A percentile compares a stretch with the other conserved stretches of the same genome.
Conservation (phyloP, 768 basidiomycete species). For the Termitomyces sp. region DNA sequence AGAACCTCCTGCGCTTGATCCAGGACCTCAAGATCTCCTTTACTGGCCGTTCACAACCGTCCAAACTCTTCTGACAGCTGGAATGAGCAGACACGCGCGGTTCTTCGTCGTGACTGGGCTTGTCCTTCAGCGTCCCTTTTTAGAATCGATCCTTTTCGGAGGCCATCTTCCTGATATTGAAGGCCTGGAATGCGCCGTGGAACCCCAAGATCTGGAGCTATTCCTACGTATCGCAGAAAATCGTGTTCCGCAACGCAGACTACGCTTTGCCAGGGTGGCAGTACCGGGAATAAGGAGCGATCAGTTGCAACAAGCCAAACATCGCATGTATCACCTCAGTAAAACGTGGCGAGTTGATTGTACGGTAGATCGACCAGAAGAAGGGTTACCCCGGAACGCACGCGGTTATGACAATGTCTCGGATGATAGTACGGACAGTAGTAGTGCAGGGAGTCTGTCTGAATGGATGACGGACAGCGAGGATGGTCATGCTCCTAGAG, state of each 20-base stretch:
- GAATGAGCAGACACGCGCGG: neutral
- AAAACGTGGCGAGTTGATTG: neutral
- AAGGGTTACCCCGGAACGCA: neutral
- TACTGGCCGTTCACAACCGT: neutral
- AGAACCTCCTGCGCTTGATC: neutral
- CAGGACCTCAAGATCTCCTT: slow-evolving; percentile 1
- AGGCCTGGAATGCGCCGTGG: slow-evolving; percentile 2
- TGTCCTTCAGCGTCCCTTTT: neutral
- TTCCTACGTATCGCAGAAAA: neutral
- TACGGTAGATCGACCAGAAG: neutral
- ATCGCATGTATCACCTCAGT: neutral
- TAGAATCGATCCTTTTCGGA: neutral
- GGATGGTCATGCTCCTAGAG: slow-evolving; percentile 1
- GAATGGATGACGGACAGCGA: slow-evolving; percentile 3
- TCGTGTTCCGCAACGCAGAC: neutral
- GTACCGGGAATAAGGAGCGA: neutral
- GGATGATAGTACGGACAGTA: slow-evolving; percentile 2
- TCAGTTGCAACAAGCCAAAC: neutral
- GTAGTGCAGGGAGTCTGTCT: neutral
- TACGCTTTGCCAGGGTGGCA: neutral
- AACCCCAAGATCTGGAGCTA: neutral
- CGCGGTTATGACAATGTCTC: neutral
- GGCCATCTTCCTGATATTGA: neutral
- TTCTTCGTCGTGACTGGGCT: slow-evolving; percentile 1
- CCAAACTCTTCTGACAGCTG: neutral